Conservation (phyloP, 192 early-diverging fungal species). For the Linnemannia exigua region DNA sequence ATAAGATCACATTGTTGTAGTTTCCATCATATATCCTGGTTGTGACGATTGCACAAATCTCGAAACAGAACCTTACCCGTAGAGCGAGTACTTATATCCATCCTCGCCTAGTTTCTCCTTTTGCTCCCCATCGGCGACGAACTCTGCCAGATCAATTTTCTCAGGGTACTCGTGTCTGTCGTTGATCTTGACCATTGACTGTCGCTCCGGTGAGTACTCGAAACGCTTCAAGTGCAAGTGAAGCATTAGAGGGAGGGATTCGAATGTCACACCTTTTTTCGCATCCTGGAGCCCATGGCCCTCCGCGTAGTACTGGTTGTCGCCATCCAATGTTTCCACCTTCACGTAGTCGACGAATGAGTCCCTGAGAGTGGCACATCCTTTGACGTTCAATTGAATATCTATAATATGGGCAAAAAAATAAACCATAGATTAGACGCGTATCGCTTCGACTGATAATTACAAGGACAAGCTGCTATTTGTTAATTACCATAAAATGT, state of each 20-base stretch:
- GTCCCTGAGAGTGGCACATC: conserved; percentile 83
- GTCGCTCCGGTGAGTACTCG: conserved; percentile 93
- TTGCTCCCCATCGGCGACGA: conserved; percentile 74
- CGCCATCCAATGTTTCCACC: conserved; percentile 92
- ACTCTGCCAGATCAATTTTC: conserved; percentile 87
- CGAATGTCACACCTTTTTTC: conserved; percentile 95
- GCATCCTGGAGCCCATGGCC: conserved; percentile 94
- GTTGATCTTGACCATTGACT: conserved; percentile 95
- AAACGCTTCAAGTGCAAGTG: conserved; percentile 97
- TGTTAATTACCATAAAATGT: conserved; percentile 84
- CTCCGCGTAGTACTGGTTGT: conserved; percentile 95
- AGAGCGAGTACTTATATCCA: conserved; percentile 77
- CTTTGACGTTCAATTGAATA: conserved; percentile 97
- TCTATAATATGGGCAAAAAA: conserved; percentile 63
- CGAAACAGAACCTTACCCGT: conserved; percentile 70
- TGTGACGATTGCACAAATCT: background rate
- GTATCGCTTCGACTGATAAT: background rate
- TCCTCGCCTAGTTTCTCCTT: conserved; percentile 64
- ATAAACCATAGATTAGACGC: background rate
- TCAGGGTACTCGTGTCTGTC: conserved; percentile 93
- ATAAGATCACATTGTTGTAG: too few species aligned
- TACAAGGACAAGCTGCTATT: background rate
- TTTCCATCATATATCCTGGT: too few species aligned
- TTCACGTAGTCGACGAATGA: conserved; percentile 92
- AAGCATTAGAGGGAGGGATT: conserved; percentile 91